Evolutionary conservation across 768 basidiomycete genomes (phyloP), one percentile per base, ranked within the genome.

Genomic region (Kwoniella newhampshirensis): DNA sequence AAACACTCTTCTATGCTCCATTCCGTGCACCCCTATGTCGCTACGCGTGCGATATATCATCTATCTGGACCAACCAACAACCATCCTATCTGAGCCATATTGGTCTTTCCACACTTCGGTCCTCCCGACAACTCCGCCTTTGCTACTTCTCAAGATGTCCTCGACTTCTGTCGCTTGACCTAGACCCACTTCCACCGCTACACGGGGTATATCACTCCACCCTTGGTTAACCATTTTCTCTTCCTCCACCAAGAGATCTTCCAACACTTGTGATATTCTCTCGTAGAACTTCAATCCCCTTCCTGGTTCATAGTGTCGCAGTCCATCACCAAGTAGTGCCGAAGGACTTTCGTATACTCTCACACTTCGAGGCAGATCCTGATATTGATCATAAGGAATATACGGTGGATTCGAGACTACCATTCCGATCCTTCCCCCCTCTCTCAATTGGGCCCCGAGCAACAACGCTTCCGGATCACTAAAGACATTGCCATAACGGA

Each of bases 161-260:
- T 81, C 72, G 18, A 93, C 90, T 1, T 77, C 80, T 2, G 76
- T 68, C 15, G 86, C 88, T 78, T 93, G 91, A 12, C 80, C 79
- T 27, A 84, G 79, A 2, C 90, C 91, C 26, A 92, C 84, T 76
- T 94, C 91, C 28, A 94, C 81, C 2, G 84, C 90, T 32, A 93
- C 77, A 20, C 70, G 42, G 1, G 73, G 75, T 4, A 59, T 20
- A 9, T 43, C 43, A 20, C 20, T 42, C 49, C 54, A 54, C 9
- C 58, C 57, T 4, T 28, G 27, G 21, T 23, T n/a, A 20, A 13
- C 44, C 13, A 66, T 36, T 6, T 51, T 44, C 17, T 46, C 35
- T 12, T 55, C 37, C 13, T 28, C 27, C 2, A 23, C 8, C 21
- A 90, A 69, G 37, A 80, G 80, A n/a, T 80, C 76, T 2, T 81